Evolutionary conservation across 495 filamentous ascomycete species (phyloP).

Genomic region (Trypethelium eluteriae): DNA sequence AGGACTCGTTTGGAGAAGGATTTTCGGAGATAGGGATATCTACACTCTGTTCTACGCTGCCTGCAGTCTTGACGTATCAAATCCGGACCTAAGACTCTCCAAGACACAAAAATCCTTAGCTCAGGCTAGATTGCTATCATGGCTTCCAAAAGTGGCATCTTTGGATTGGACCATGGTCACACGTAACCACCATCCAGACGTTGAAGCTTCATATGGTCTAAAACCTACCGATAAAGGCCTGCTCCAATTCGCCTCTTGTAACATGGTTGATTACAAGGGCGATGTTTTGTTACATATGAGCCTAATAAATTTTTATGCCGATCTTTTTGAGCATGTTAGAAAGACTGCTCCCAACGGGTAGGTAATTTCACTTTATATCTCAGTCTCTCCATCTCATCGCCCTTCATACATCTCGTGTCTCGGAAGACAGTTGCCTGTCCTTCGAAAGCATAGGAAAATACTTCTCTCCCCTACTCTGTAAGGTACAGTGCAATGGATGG

Average conservation of each 20-base stretch:
- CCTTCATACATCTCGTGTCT: no score
- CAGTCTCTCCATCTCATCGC: no score
- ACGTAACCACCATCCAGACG: conserved; percentile 49
- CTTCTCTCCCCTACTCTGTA: neutral
- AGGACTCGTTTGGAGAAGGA: conserved; percentile 62
- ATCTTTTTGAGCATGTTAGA: conserved; percentile 28
- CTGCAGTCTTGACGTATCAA: conserved; percentile 44
- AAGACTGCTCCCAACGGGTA: conserved; percentile 10
- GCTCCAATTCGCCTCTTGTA: conserved; percentile 62
- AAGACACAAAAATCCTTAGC: conserved; percentile 64
- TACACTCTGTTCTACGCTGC: conserved; percentile 58
- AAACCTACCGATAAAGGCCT: conserved; percentile 45
- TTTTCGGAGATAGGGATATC: conserved; percentile 59
- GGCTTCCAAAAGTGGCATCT: conserved; percentile 58
- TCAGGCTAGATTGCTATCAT: conserved; percentile 65
- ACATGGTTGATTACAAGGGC: conserved; percentile 61
- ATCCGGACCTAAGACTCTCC: conserved; percentile 35
- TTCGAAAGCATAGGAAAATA: no score
- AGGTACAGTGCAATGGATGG: neutral
- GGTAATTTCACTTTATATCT: neutral
- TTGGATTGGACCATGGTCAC: conserved; percentile 58
- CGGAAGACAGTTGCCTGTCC: no score
- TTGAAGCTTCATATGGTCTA: conserved; percentile 50
- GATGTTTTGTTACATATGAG: conserved; percentile 77
- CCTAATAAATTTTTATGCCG: conserved; percentile 61